A percentile compares a stretch with the other conserved stretches of the same genome.
phyloP scores from a whole-genome alignment of 352 stramenopile genomes.

The Blastocystis hominis region DNA sequence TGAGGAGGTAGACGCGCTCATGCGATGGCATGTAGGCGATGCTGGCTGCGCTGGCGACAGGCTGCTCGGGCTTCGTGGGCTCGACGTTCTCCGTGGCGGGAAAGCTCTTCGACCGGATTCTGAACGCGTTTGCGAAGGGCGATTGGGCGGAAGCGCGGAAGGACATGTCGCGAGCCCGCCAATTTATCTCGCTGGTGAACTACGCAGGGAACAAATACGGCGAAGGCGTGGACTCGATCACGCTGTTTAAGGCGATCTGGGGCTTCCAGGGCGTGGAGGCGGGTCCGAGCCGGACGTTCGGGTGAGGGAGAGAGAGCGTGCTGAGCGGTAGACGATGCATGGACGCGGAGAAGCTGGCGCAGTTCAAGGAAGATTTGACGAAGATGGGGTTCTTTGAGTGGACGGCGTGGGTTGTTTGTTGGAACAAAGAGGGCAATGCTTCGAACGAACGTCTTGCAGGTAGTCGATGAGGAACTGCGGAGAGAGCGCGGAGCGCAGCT shows the following conservation, averaged over 20 bases:
- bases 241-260: constrained; percentile 50
- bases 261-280: constrained; percentile 30
- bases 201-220: constrained; percentile 35
- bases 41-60: constrained; percentile 39
- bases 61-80: constrained; percentile 48
- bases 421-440: constrained; percentile 37
- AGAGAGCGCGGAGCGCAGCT: background rate
- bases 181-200: constrained; percentile 3
- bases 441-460: background rate
- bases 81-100: constrained; percentile 47
- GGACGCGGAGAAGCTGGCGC: constrained; percentile 7
- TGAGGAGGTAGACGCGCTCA: background rate
- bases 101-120: background rate
- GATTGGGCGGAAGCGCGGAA: background rate
- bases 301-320: background rate
- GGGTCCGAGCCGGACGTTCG: constrained; percentile 27
- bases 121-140: constrained; percentile 37
- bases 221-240: constrained; percentile 51
- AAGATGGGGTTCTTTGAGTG: constrained; percentile 58
- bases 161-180: constrained; percentile 1
- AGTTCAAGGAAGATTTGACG: constrained; percentile 32
- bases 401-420: constrained; percentile 47
- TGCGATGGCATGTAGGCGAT: constrained; percentile 14
- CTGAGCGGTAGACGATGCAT: constrained; percentile 4
- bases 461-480: background rate